A percentile compares a stretch with the other conserved stretches of the same genome.
phyloP scores from a whole-genome alignment of 164 flowering plant species.

The Magnolia changhungtana region DNA sequence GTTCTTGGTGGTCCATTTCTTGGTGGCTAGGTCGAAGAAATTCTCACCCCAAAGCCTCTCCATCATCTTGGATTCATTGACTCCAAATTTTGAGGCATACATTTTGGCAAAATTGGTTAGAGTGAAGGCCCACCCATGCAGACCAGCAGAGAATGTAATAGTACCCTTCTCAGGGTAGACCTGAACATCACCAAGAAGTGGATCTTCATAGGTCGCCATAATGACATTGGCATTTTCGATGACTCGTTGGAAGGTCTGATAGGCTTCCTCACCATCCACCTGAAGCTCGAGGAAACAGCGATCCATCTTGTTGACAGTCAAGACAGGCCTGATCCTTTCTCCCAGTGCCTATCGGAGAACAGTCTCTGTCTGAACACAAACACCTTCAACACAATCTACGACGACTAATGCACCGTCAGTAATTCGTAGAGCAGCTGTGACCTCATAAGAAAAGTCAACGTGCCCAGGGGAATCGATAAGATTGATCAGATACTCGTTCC shows the following conservation, averaged over 20 bases:
- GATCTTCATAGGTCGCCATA: too few species aligned
- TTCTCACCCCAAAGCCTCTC: constrained; percentile 38
- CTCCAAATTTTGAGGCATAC: constrained; percentile 30
- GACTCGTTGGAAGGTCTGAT: constrained; percentile 27
- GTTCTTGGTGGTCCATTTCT: constrained; percentile 32
- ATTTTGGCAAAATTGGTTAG: constrained; percentile 26
- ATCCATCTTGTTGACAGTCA: constrained; percentile 31
- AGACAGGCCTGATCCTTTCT: constrained; percentile 29
- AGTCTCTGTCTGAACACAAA: constrained; percentile 31
- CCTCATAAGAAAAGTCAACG: constrained; percentile 29
- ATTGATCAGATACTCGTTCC: too few species aligned
- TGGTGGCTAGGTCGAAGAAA: constrained; percentile 34
- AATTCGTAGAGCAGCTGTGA: too few species aligned
- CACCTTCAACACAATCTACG: constrained; percentile 32
- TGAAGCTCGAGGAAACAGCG: constrained; percentile 31
- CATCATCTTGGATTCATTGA: constrained; percentile 30
- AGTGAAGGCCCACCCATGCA: too few species aligned
- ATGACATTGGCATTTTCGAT: too few species aligned
- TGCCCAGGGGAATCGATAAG: constrained; percentile 38
- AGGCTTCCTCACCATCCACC: constrained; percentile 32
- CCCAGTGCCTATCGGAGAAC: constrained; percentile 30
- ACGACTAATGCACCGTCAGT: constrained; percentile 33
- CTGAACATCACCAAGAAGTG: too few species aligned
- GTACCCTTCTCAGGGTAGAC: too few species aligned
- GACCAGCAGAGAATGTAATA: too few species aligned